Base-by-base conservation (phyloP, 2,329 filamentous ascomycete species). In the Fusarium cicatricum region DNA sequence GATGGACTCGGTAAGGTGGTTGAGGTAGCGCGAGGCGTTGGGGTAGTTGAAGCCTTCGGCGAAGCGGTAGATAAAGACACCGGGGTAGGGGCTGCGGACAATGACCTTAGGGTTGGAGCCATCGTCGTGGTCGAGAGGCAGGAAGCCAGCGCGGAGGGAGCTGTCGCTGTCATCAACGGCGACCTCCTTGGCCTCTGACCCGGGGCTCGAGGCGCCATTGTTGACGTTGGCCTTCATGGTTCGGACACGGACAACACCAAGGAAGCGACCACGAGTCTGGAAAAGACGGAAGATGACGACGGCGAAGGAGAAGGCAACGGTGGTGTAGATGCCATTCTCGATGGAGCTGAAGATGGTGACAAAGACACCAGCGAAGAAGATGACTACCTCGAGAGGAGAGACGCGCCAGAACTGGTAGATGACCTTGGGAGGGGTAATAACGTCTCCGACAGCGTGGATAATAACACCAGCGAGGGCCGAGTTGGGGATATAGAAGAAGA, bases 381-480 rank as follows among this genome's bases (percentile, higher is more conserved):
- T 91, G 44, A 91, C 62, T 0, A 93, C 89, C 71, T 97, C 92
- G 2, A 95, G 70, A 0, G 92, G 92, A 1, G 90, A 91, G 1
- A 95, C 89, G 31, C 87, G 83, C 91, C 91, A 97, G 78, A 96
- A 96, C 69, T 93, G 89, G 75, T 94, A 94, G 11, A 96, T 84
- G 0, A 88, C 89, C 70, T 91, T 90, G 4, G 91, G 92, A 2
- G 91, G 87, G 0, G 91, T 94, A 66, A 96, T 90, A 51, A 96
- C 79, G 71, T 96, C 92, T 58, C 89, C 88, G 4, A 96, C 92
- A 5, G 92, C 92, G 74, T 97, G 92, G 62, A 96, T 96, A 65
- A 97, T 97, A 70, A 96, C 90, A 41, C 85, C 92, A 1, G 91
- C 84, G 4, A 97, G 83, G 6, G 85, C 82, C 1, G 91, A 84